These are phyloP conservation scores for Sungouiella thailandica DNA, from an alignment of 805 yeast species.

Conservation along the genomic window DNA sequence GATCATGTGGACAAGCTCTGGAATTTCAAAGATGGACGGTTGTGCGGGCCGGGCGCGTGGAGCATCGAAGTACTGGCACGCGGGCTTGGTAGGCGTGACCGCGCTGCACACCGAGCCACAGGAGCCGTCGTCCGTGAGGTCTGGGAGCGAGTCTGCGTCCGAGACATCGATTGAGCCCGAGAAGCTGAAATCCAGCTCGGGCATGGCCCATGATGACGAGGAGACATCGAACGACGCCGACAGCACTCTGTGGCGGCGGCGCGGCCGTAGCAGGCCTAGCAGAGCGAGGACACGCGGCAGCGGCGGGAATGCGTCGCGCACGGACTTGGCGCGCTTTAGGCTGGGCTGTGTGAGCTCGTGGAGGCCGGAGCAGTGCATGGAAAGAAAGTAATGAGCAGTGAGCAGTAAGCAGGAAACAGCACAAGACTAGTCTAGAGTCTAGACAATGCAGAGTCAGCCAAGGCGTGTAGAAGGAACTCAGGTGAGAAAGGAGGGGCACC, in stretches of 20 bases:
- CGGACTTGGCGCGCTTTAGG: constrained; percentile 10
- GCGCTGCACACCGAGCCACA: constrained; percentile 6
- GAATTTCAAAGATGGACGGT: constrained; percentile 52
- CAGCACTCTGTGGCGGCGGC: no score
- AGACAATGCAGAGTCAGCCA: no score
- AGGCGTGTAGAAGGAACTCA: no score
- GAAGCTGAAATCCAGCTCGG: constrained; percentile 2
- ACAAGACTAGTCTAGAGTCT: no score
- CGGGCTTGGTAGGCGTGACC: constrained; percentile 12
- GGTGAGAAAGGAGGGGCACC: no score
- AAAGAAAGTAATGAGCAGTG: no score
- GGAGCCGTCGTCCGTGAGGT: constrained; percentile 28
- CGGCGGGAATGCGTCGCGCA: constrained; percentile 10
- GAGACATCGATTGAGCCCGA: constrained; percentile 13
- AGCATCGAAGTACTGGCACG: constrained; percentile 3
- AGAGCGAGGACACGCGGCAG: neutral
- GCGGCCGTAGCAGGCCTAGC: no score
- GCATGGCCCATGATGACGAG: neutral
- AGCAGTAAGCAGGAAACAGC: no score
- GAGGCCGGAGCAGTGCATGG: no score
- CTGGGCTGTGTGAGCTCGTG: no score
- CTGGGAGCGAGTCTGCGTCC: constrained; percentile 36
- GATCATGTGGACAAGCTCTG: constrained; percentile 67
- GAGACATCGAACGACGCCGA: no score
- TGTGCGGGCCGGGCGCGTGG: constrained; percentile 2